Evolutionary conservation across 345 rosid species (phyloP).

Genomic region (Aethionema arabicum): DNA sequence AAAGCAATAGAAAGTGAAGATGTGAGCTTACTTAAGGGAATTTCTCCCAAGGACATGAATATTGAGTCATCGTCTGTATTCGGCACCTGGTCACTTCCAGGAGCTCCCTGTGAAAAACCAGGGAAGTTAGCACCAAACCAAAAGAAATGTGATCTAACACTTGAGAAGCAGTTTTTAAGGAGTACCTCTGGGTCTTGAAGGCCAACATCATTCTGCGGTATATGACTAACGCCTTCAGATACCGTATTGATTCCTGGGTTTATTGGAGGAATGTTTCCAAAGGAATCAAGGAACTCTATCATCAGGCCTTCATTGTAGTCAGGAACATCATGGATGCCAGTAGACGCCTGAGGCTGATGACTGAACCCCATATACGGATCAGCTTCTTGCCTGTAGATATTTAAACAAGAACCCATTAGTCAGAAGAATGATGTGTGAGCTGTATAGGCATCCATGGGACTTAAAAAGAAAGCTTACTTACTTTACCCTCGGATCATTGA

Average conservation of each 20-base stretch:
- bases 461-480: conserved; percentile 39
- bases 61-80: conserved; percentile 77
- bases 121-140: conserved; percentile 10
- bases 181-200: conserved; percentile 76
- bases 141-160: not conserved
- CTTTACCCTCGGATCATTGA: conserved; percentile 55
- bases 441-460: conserved; percentile 1
- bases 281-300: conserved; percentile 67
- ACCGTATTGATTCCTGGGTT: conserved; percentile 45
- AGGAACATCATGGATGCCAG: conserved; percentile 56
- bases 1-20: not conserved
- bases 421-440: not conserved
- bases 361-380: conserved; percentile 49
- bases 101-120: conserved; percentile 32
- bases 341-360: conserved; percentile 38
- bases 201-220: conserved; percentile 45
- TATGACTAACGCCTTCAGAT: conserved; percentile 21
- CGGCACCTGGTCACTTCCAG: conserved; percentile 29
- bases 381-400: conserved; percentile 57
- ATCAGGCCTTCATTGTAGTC: conserved; percentile 78
- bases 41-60: conserved; percentile 96
- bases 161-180: conserved; percentile 13
- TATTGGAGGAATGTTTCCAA: conserved; percentile 55
- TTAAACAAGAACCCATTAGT: conserved; percentile 14
- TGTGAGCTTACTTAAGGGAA: conserved; percentile 74